These are phyloP conservation scores for Plantago coronopus DNA, from an alignment of 305 asterid species.

Conservation along the genomic window DNA sequence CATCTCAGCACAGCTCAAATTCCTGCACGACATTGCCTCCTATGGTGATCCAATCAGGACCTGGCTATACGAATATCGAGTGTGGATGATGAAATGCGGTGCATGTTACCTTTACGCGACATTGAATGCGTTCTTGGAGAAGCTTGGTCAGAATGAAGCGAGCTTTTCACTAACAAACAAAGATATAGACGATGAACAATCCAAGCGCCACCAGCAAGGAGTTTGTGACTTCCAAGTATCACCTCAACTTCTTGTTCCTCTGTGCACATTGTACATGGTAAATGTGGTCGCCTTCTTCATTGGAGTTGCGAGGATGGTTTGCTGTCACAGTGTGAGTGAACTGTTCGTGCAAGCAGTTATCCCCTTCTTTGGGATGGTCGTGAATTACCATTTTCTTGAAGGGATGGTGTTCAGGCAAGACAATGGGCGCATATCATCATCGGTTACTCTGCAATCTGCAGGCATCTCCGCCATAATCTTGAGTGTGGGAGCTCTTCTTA, in stretches of 20 bases:
- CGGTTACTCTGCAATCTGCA: conserved; percentile 24
- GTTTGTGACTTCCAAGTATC: conserved; percentile 47
- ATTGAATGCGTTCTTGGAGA: conserved; percentile 34
- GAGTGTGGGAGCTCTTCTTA: conserved; percentile 20
- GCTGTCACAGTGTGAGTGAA: conserved; percentile 19
- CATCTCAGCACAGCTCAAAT: conserved; percentile 47
- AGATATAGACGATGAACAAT: conserved; percentile 36
- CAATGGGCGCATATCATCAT: conserved; percentile 31
- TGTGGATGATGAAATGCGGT: conserved; percentile 59
- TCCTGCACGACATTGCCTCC: conserved; percentile 34
- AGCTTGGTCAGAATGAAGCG: conserved; percentile 37
- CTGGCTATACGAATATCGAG: conserved; percentile 51
- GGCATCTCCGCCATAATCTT: conserved; percentile 19
- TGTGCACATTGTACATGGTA: conserved; percentile 45
- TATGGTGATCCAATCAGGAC: conserved; percentile 30
- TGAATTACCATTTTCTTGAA: conserved; percentile 43
- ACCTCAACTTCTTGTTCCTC: conserved; percentile 37
- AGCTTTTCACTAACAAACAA: conserved; percentile 56
- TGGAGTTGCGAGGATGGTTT: conserved; percentile 28
- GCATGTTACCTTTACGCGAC: conserved; percentile 43
- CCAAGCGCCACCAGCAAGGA: conserved; percentile 44
- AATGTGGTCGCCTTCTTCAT: conserved; percentile 37
- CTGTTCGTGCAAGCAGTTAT: conserved; percentile 31
- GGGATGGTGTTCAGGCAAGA: conserved; percentile 49
- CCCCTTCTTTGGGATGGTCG: conserved; percentile 27